Base-by-base conservation (phyloP, 2,329 filamentous ascomycete genomes). In the Pseudogymnoascus sp. region DNA sequence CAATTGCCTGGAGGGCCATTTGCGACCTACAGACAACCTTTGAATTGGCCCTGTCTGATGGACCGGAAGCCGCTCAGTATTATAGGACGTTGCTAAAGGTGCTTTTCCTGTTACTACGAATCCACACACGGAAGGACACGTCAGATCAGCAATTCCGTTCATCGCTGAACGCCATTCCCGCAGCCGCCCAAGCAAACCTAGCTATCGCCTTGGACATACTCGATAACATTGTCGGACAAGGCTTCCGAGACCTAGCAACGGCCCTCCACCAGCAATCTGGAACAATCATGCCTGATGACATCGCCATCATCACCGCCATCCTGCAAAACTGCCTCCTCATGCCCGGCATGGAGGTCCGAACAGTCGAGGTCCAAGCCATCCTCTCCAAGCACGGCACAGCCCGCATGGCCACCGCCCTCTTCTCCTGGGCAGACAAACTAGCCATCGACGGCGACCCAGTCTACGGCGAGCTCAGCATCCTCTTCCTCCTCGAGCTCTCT, bases 341-440 rank as follows among this genome's bases (percentile, higher is more conserved):
- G 31, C 90, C 91, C 0, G 87, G 88, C 59, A 87, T 91, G 65
- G 85, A 89, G 62, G 83, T 89, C 67, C 84, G 86, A 59, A 86
- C 89, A 66, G 80, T 84, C 12, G 88, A 91, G 68, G 84, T 93
- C 38, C 81, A 91, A 62, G 84, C 86, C 70, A 87, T 87, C 67
- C 80, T 91, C 79, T 80, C 84, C 1, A 84, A 85, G 56, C 87
- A 92, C 72, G 87, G 89, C 66, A 88, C 88, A 0, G 82, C 91
- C 53, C 89, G 93, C 70, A 89, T 92, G 65, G 93, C 92, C 0
- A 87, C 88, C 5, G 91, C 90, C 36, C 82, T 99, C 4, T 97
- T 93, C 76, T 96, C 92, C 0, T 99, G 95, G 95, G 86, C 93
- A 3, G 92, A 97, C 74, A 86, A 88, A 68, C 82, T 97, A 23